phyloP scores from a whole-genome alignment of 257 asterid species.

The Haberlea rhodopensis region DNA sequence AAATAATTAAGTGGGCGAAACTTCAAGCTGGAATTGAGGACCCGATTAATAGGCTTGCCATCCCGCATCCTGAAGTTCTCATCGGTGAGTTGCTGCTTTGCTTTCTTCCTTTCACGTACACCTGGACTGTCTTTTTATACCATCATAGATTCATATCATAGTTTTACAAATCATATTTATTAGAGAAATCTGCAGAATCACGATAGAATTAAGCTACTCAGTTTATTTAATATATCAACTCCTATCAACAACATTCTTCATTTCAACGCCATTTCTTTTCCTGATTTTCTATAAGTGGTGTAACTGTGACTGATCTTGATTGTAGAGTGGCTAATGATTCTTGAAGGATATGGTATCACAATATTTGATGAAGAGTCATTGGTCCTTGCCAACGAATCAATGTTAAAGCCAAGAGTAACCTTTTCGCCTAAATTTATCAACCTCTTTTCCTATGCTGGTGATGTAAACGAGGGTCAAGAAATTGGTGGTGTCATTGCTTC shows the following conservation, averaged over 20 bases:
- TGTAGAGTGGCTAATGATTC: constrained; percentile 55
- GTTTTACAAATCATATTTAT: neutral
- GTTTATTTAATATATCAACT: constrained; percentile 2
- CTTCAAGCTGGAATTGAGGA: constrained; percentile 38
- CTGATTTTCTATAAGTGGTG: neutral
- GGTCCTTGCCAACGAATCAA: neutral
- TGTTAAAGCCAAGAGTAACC: neutral
- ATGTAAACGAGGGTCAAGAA: neutral
- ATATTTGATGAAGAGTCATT: constrained; percentile 35
- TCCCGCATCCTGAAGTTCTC: constrained; percentile 55
- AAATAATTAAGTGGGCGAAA: constrained; percentile 53
- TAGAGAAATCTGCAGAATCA: constrained; percentile 5
- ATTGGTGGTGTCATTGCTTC: too few relatives aligned
- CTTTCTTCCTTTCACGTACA: constrained; percentile 10
- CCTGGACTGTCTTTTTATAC: constrained; percentile 16
- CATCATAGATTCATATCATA: constrained; percentile 2
- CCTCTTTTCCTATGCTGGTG: neutral
- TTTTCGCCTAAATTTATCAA: neutral
- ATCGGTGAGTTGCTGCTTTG: constrained; percentile 51
- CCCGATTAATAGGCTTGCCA: constrained; percentile 30
- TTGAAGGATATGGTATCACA: constrained; percentile 46
- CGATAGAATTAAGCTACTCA: neutral
- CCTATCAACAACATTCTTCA: constrained; percentile 4
- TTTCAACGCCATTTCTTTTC: constrained; percentile 6
- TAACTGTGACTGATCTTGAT: constrained; percentile 24